Percentiles rank a stretch among this genome's conserved stretches.
Evolutionary conservation across 1,284 basidiomycete species (phyloP).

Genomic region (Laetiporus sulphureus): DNA sequence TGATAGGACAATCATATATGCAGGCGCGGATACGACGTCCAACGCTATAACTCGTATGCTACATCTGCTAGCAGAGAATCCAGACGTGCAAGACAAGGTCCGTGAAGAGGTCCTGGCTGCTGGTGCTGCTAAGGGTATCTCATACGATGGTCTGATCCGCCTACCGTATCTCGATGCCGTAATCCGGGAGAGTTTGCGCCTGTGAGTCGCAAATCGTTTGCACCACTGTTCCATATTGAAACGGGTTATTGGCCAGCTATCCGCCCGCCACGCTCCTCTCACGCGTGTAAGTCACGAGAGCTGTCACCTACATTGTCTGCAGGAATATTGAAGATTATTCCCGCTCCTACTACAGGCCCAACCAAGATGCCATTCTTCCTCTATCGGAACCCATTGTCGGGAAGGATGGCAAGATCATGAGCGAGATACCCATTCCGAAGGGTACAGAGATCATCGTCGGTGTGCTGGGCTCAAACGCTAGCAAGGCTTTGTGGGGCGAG

Average conservation of each 20-base stretch:
- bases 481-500: slow-evolving; percentile 15
- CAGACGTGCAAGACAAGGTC: slow-evolving; percentile 15
- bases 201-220: slow-evolving; percentile 12
- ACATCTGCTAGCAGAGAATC: slow-evolving; percentile 13
- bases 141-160: slow-evolving; percentile 14
- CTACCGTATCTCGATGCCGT: slow-evolving; percentile 19
- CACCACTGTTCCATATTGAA: background rate
- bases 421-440: slow-evolving; percentile 11
- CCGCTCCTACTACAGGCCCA: slow-evolving; percentile 2
- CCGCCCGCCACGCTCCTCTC: background rate
- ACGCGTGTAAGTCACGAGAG: slow-evolving; percentile 3
- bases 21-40: slow-evolving; percentile 18
- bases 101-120: slow-evolving; percentile 15
- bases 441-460: slow-evolving; percentile 11
- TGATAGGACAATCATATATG: slow-evolving; percentile 16
- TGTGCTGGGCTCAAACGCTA: slow-evolving; percentile 12
- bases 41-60: slow-evolving; percentile 16
- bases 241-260: background rate
- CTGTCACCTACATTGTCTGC: background rate
- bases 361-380: slow-evolving; percentile 10
- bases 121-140: slow-evolving; percentile 10
- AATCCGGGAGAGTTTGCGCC: slow-evolving; percentile 18
- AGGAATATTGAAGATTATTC: background rate
- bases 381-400: slow-evolving; percentile 10
- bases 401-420: slow-evolving; percentile 10